Evolutionary conservation across 2,329 filamentous ascomycete species (phyloP), one percentile per base, ranked within the genome.

Genomic region (Ascochyta clinopodiicola): DNA sequence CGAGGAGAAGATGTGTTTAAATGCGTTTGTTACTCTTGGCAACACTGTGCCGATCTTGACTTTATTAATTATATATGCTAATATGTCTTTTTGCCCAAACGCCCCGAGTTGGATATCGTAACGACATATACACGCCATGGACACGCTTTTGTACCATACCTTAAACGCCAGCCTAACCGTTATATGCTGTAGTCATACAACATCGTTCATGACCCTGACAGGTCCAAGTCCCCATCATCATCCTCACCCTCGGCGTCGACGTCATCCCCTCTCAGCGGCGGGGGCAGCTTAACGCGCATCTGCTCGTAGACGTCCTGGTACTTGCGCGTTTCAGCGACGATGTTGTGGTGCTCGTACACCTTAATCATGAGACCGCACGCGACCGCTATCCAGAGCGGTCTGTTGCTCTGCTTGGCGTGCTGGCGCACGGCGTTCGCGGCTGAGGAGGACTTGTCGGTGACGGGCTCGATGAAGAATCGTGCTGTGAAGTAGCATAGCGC

Each of bases 401-500:
- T 66, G 15, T 61, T 40, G 15, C 50, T 60, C 9, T 62, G 51
- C 15, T 67, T 72, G 7, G 67, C 66, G 17, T 74, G 63, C 3
- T 60, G 60, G 7, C 67, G 48, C 42, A 59, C 74, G 43, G 62
- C 77, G 54, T 54, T 59, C 42, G 64, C 75, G 40, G 82, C 83
- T 55, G 81, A 81, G 39, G 83, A 77, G 2, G 85, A 77, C 61
- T 82, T 80, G 34, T 79, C 77, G 44, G 92, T 92, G 4, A 96
- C 86, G 13, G 93, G 88, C 56, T 89, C 89, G 40, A 88, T 88
- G 74, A 93, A 97, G 68, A 96, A 89, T 46, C 87, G 85, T 68
- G 84, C 87, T 47, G 90, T 89, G 89, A 97, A 96, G 61, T 95
- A 88, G 63, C 88, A 92, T 56, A 97, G 84, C 6, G 89, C 88